Evolutionary conservation across 257 asterid genomes (phyloP).

Genomic region (Rauvolfia tetraphylla): DNA sequence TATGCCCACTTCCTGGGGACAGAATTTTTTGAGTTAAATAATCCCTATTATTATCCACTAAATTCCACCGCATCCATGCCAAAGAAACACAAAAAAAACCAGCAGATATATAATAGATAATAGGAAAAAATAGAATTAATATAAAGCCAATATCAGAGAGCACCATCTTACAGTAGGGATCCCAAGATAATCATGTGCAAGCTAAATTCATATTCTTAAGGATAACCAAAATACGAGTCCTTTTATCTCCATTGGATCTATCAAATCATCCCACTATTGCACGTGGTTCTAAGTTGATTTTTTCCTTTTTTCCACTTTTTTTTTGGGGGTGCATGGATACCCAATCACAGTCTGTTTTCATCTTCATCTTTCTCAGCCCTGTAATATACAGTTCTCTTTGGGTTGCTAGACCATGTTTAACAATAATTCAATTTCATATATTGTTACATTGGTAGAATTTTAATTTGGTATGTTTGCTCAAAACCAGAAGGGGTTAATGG

Average conservation of each 20-base stretch:
- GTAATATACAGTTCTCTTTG: background rate
- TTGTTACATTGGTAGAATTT: background rate
- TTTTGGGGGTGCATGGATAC: no score
- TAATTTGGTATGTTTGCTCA: no score
- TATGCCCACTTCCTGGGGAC: constrained; percentile 65
- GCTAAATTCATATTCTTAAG: background rate
- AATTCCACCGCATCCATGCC: background rate
- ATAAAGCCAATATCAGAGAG: background rate
- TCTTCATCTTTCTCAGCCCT: background rate
- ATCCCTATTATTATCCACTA: background rate
- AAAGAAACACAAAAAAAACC: background rate
- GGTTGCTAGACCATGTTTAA: background rate
- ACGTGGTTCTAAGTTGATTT: no score
- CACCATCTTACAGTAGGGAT: background rate
- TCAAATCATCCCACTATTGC: background rate
- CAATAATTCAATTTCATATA: background rate
- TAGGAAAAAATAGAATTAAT: background rate
- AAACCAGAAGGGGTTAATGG: no score
- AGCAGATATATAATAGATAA: background rate
- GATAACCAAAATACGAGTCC: background rate
- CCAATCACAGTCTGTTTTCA: background rate
- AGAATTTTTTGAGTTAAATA: background rate
- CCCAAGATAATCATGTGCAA: background rate
- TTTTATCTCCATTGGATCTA: background rate
- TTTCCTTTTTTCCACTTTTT: no score